Conservation (phyloP, 768 basidiomycete genomes). For the Naganishia kalamii region DNA sequence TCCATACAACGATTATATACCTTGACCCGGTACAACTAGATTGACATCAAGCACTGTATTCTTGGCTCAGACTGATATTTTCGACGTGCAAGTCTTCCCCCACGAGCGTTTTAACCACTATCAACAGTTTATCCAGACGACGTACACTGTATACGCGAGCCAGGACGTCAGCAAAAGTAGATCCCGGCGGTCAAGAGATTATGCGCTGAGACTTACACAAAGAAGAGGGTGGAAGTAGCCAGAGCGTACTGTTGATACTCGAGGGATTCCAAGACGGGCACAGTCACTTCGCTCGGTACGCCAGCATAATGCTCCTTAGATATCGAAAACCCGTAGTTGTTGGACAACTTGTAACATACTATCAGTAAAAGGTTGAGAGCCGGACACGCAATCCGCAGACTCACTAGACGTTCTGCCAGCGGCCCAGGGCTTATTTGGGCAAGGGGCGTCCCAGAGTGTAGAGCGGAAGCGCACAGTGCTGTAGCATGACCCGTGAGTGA, state of each 20-base stretch:
- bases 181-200: conserved; percentile 40
- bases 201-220: conserved; percentile 14
- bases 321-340: conserved; percentile 8
- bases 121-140: conserved; percentile 68
- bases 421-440: conserved; percentile 84
- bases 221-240: conserved; percentile 26
- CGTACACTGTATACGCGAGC: conserved; percentile 51
- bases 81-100: conserved; percentile 59
- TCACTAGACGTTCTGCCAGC: conserved; percentile 40
- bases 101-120: conserved; percentile 76
- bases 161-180: conserved; percentile 65
- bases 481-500: background rate
- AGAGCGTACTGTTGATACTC: conserved; percentile 63
- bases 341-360: conserved; percentile 50
- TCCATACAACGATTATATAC: too few species aligned
- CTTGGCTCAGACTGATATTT: conserved; percentile 4
- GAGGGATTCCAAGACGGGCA: conserved; percentile 50
- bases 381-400: conserved; percentile 24
- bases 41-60: background rate
- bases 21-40: background rate
- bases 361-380: conserved; percentile 48
- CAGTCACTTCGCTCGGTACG: conserved; percentile 14
- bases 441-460: conserved; percentile 66
- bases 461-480: conserved; percentile 71
- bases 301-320: conserved; percentile 8